Evolutionary conservation across 2,329 filamentous ascomycete species (phyloP).

Genomic region (Ceratocystiopsis minuta): DNA sequence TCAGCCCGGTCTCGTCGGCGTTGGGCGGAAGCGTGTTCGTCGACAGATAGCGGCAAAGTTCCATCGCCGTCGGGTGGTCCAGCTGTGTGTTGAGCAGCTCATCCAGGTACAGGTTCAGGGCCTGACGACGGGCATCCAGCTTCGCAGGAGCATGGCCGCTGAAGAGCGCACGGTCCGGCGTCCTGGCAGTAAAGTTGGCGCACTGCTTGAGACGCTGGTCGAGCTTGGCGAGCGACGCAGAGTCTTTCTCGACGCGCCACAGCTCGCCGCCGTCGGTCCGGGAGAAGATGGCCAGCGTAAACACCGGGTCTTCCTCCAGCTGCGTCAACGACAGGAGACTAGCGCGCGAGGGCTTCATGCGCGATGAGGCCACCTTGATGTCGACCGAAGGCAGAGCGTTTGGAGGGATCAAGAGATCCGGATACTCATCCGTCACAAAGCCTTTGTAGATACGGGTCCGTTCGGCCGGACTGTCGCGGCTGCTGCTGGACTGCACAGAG

Average conservation of each 20-base stretch:
- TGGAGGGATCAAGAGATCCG: slow-evolving; percentile 67
- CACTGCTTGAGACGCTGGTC: slow-evolving; percentile 66
- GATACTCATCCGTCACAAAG: slow-evolving; percentile 70
- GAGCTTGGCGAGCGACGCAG: slow-evolving; percentile 58
- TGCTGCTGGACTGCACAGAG: slow-evolving; percentile 10
- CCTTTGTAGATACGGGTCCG: slow-evolving; percentile 48
- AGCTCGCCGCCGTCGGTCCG: slow-evolving; percentile 61
- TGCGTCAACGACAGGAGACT: slow-evolving; percentile 67
- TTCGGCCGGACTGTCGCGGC: slow-evolving; percentile 22
- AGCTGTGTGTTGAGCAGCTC: slow-evolving; percentile 67
- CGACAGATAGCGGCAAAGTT: slow-evolving; percentile 79
- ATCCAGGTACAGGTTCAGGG: slow-evolving; percentile 73
- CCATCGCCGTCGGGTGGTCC: slow-evolving; percentile 56
- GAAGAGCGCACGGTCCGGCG: slow-evolving; percentile 76
- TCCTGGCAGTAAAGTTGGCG: slow-evolving; percentile 50
- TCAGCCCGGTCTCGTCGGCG: slow-evolving; percentile 33
- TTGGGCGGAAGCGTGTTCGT: slow-evolving; percentile 44
- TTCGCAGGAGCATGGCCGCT: slow-evolving; percentile 85
- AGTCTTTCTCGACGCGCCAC: slow-evolving; percentile 91
- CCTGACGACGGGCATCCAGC: slow-evolving; percentile 67
- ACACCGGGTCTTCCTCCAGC: slow-evolving; percentile 81
- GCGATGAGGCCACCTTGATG: slow-evolving; percentile 77
- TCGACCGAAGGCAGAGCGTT: slow-evolving; percentile 76
- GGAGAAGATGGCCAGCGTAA: slow-evolving; percentile 72
- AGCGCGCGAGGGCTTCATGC: slow-evolving; percentile 79